A percentile compares a stretch with the other conserved stretches of the same genome.
Evolutionary conservation across 164 flowering plant genomes (phyloP).

Genomic region (Vitis riparia): DNA sequence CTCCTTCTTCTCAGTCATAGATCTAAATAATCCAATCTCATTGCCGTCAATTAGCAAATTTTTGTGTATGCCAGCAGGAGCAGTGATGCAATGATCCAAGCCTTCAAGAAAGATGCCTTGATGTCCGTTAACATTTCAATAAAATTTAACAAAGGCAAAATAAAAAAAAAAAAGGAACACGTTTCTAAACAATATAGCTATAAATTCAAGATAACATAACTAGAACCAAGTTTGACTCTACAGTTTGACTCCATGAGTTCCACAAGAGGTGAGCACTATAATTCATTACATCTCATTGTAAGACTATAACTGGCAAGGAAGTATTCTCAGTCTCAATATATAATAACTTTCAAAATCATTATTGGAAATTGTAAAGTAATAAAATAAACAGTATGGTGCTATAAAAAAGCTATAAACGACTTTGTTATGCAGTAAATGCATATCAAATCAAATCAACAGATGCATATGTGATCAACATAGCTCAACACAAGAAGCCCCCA

Average conservation of each 20-base stretch:
- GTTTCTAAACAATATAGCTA: not conserved
- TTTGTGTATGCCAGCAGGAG: slow-evolving; percentile 42
- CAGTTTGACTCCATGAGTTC: not conserved
- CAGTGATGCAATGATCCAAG: slow-evolving; percentile 69
- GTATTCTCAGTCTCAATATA: not conserved
- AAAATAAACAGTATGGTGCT: too few relatives aligned
- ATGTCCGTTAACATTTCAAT: slow-evolving; percentile 16
- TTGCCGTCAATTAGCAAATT: slow-evolving; percentile 36
- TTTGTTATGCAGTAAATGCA: too few relatives aligned
- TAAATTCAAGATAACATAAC: not conserved
- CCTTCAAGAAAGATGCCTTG: slow-evolving; percentile 32
- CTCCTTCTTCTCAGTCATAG: slow-evolving; percentile 66
- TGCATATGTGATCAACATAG: too few relatives aligned
- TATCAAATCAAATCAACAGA: too few relatives aligned
- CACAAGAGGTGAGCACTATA: not conserved
- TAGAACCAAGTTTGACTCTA: not conserved
- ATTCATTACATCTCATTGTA: not conserved
- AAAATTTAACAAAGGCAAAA: not conserved
- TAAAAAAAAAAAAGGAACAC: not conserved
- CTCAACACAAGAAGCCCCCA: too few relatives aligned
- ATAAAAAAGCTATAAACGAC: too few relatives aligned
- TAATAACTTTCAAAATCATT: not conserved
- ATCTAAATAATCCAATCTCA: slow-evolving; percentile 42
- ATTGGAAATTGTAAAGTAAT: not conserved
- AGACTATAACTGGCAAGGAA: not conserved